Evolutionary conservation across 371 early-diverging fungal species (phyloP), one percentile per base, ranked within the genome.

Genomic region (Funneliformis caledonium): DNA sequence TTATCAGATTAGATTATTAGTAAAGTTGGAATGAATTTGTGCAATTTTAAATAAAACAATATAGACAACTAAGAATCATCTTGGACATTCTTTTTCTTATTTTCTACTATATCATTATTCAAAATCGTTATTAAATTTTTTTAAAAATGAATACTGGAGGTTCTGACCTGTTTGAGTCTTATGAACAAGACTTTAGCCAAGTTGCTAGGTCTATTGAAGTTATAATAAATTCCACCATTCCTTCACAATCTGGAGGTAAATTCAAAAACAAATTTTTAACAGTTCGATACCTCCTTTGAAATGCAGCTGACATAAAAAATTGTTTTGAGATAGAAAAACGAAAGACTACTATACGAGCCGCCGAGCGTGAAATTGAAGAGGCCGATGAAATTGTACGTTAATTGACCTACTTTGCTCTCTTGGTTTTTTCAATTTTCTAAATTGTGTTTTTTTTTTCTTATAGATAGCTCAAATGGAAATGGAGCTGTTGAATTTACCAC

Each of bases 381-480:
- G 94, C 94, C 8, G 92, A 92, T 80, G 97, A 97, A 82, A 95
- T 97, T 82, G 96, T 96, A 91, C 78, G 87, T 67, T 45, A 37
- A 56, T 22, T 43, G 16, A 12, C 7, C 5, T 8, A 26, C 26
- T 9, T 7, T 48, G 8, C 65, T 37, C 16, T 8, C 69, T 42
- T 26, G 22, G n/a, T 68, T 19, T 45, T 11, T 26, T 26, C 26
- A 26, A 47, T 43, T n/a, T 31, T 16, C 43, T 12, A 42, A 72
- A 70, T 50, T 73, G 26, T 31, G 4, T 65, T 67, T 16, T 26
- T 56, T 9, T 72, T 67, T 72, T 12, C n/a, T 73, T n/a, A 76
- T 82, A 96, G 96, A 83, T 96, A 61, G 92, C 91, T 70, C 96
- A 96, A 88, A 95, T 98, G 95, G 97, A 97, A 82, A 91, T 96